These are phyloP conservation scores for Pseudopyricularia cyperi DNA, from an alignment of 2,329 filamentous ascomycete species.

Conservation along the genomic window DNA sequence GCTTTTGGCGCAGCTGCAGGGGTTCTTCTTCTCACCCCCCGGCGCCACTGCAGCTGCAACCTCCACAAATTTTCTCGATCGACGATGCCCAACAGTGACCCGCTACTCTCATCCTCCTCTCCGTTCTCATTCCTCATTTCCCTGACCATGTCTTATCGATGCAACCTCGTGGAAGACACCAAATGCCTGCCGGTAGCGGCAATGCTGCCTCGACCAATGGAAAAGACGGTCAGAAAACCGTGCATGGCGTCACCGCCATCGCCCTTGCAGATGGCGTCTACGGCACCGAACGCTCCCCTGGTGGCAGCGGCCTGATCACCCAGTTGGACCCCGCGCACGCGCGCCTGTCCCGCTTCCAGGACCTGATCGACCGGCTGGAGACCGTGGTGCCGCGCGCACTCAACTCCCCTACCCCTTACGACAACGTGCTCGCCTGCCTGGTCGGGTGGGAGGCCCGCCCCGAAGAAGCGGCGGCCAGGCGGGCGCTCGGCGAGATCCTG, in stretches of 20 bases:
- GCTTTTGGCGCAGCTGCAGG: no score
- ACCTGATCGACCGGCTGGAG: not conserved
- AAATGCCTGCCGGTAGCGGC: not conserved
- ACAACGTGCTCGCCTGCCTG: not conserved
- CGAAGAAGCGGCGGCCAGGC: not conserved
- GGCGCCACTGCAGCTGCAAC: not conserved
- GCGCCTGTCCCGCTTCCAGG: not conserved
- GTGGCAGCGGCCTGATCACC: slow-evolving; percentile 1
- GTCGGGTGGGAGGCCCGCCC: not conserved
- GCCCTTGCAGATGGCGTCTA: not conserved
- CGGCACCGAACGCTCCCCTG: not conserved
- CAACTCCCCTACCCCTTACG: not conserved
- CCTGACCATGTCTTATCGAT: not conserved
- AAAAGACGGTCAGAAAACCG: not conserved
- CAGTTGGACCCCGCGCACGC: not conserved
- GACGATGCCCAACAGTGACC: not conserved
- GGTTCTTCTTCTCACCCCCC: no score
- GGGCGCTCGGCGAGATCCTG: not conserved
- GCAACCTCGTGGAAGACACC: not conserved
- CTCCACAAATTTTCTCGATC: not conserved
- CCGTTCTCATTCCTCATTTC: not conserved
- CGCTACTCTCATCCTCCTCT: not conserved
- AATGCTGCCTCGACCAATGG: not conserved
- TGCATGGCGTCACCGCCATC: not conserved
- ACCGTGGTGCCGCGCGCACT: not conserved